Percentiles rank a stretch among this genome's conserved stretches.
These are phyloP conservation scores for Didymellaceae sp. DNA, from an alignment of 2,329 filamentous ascomycete genomes.

Conservation along the genomic window DNA sequence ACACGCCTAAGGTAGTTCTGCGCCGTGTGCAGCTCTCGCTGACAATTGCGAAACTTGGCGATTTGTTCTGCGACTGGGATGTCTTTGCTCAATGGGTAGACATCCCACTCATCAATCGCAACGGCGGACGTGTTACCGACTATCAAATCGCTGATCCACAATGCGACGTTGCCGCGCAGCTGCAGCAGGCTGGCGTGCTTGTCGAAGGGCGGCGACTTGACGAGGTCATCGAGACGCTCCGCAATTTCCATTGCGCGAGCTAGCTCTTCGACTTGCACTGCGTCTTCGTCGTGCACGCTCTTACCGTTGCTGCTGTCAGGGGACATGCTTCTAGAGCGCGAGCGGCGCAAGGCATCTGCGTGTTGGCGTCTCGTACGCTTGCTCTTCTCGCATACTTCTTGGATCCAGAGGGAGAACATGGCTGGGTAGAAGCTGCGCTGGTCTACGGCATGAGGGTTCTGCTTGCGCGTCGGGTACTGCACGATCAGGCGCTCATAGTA, in stretches of 20 bases:
- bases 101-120: slow-evolving; percentile 26
- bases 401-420: slow-evolving; percentile 82
- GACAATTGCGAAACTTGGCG: slow-evolving; percentile 22
- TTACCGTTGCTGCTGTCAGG: slow-evolving; percentile 15
- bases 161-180: slow-evolving; percentile 73
- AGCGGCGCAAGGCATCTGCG: slow-evolving; percentile 7
- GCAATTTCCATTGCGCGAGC: slow-evolving; percentile 68
- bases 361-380: slow-evolving; percentile 48
- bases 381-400: slow-evolving; percentile 69
- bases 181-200: slow-evolving; percentile 71
- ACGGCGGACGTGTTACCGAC: slow-evolving; percentile 39
- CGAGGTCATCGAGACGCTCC: slow-evolving; percentile 71
- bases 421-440: slow-evolving; percentile 82
- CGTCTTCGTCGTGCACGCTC: slow-evolving; percentile 30
- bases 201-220: slow-evolving; percentile 73
- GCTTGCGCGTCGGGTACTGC: slow-evolving; percentile 71
- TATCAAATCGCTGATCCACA: slow-evolving; percentile 76
- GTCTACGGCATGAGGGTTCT: slow-evolving; percentile 64
- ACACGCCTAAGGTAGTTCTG: slow-evolving; percentile 32
- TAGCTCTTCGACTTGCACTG: slow-evolving; percentile 60
- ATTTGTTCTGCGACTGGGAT: slow-evolving; percentile 17
- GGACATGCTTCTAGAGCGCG: slow-evolving; percentile 22
- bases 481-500: slow-evolving; percentile 83
- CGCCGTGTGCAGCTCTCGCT: slow-evolving; percentile 33
- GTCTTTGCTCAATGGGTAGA: slow-evolving; percentile 7